phyloP scores from a whole-genome alignment of 2,329 filamentous ascomycete species.

The Domatiomyces catenatus region DNA sequence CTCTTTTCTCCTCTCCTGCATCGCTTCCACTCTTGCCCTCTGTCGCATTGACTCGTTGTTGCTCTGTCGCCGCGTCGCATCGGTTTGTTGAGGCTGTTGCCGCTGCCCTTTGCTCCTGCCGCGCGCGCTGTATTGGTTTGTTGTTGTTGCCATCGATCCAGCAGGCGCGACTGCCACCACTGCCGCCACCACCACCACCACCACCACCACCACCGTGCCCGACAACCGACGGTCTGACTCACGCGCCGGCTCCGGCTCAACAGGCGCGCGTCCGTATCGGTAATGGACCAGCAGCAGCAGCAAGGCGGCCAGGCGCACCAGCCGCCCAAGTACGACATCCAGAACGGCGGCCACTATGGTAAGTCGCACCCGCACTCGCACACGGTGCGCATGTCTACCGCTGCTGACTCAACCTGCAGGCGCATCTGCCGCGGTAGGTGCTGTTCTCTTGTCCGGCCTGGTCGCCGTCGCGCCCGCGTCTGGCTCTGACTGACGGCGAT shows the following conservation, averaged over 20 bases:
- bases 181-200: background rate
- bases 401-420: constrained; percentile 29
- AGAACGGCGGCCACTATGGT: constrained; percentile 57
- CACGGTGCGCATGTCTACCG: background rate
- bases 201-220: background rate
- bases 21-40: background rate
- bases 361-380: constrained; percentile 1
- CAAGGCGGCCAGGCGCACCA: constrained; percentile 34
- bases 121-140: background rate
- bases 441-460: background rate
- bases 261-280: background rate
- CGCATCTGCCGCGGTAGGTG: constrained; percentile 52
- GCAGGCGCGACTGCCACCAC: background rate
- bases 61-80: background rate
- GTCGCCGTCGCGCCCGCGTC: background rate
- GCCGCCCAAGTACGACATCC: constrained; percentile 55
- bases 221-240: background rate
- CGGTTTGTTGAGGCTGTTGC: background rate
- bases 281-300: constrained; percentile 33
- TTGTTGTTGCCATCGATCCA: background rate
- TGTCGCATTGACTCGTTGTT: too few species aligned
- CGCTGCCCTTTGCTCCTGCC: background rate
- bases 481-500: background rate
- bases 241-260: background rate
- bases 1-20: background rate